Evolutionary conservation across 176 grass and related monocot genomes (phyloP).

Genomic region (Cenchrus purpureus): DNA sequence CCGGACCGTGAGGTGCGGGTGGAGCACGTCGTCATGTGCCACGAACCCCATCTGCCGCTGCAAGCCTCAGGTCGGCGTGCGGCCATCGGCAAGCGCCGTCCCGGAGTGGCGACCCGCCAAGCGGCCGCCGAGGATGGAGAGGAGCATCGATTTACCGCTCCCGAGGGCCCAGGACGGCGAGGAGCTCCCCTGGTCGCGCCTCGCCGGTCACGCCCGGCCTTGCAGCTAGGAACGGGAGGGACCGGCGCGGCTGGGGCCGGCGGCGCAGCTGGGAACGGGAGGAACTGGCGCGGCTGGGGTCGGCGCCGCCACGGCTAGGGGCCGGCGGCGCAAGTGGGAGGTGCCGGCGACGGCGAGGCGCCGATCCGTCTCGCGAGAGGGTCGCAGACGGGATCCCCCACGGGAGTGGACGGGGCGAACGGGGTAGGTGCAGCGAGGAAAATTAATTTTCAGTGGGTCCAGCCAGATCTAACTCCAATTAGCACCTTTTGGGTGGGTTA

Average conservation of each 20-base stretch:
- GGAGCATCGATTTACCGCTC: constrained; percentile 91
- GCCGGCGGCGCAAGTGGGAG: too few species aligned
- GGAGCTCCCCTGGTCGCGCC: constrained; percentile 68
- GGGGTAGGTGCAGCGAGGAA: too few species aligned
- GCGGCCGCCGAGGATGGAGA: constrained; percentile 77
- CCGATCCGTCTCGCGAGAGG: too few species aligned
- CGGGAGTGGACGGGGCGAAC: too few species aligned
- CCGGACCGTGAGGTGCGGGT: constrained; percentile 89
- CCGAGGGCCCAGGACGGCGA: constrained; percentile 84
- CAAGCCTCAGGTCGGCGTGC: constrained; percentile 16
- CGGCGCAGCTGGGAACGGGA: background rate
- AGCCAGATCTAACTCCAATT: too few species aligned
- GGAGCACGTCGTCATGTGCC: constrained; percentile 90
- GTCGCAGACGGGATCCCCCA: too few species aligned
- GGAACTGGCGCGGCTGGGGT: too few species aligned
- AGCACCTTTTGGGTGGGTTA: too few species aligned
- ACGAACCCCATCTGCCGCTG: constrained; percentile 78
- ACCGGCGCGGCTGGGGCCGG: constrained; percentile 36
- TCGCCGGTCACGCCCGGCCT: constrained; percentile 56
- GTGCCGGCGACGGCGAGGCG: too few species aligned
- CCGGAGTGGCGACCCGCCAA: constrained; percentile 44
- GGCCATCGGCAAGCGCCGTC: constrained; percentile 50
- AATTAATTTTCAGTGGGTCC: too few species aligned
- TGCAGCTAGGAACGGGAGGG: too few species aligned
- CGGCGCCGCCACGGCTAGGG: too few species aligned